Conservation (phyloP, 768 basidiomycete genomes). For the Russula compacta region DNA sequence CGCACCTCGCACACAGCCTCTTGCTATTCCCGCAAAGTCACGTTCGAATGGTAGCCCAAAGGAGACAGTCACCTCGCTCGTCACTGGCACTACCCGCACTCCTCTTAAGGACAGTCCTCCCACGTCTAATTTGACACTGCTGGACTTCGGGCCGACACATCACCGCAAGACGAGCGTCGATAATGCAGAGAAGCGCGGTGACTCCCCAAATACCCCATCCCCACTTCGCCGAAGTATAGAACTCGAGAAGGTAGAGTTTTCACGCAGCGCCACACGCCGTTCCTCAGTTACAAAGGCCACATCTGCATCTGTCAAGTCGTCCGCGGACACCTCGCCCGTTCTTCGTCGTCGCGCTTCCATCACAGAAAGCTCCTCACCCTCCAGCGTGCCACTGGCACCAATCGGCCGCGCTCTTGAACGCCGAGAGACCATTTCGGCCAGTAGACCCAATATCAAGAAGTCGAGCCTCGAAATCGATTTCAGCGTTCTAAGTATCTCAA, state of each 20-base stretch:
- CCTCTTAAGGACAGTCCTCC: constrained; percentile 35
- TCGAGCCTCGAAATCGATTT: constrained; percentile 32
- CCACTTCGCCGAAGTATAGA: constrained; percentile 54
- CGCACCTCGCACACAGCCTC: constrained; percentile 19
- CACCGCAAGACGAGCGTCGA: constrained; percentile 40
- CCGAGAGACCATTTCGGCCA: constrained; percentile 17
- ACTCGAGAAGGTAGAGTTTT: constrained; percentile 38
- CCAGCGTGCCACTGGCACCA: background rate
- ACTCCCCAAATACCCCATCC: constrained; percentile 49
- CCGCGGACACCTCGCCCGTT: constrained; percentile 23
- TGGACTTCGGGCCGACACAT: constrained; percentile 35
- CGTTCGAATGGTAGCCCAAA: constrained; percentile 49
- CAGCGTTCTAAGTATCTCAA: constrained; percentile 31
- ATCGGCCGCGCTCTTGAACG: constrained; percentile 18
- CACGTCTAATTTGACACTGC: constrained; percentile 37
- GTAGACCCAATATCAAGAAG: constrained; percentile 15
- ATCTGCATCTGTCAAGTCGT: constrained; percentile 22
- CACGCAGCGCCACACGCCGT: constrained; percentile 41
- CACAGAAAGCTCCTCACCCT: constrained; percentile 10
- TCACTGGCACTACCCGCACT: constrained; percentile 33
- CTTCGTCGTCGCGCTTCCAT: constrained; percentile 21
- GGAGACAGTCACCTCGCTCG: constrained; percentile 33
- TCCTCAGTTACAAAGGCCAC: constrained; percentile 37
- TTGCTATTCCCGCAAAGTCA: constrained; percentile 35
- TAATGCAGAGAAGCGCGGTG: constrained; percentile 41